Conservation (phyloP, 306 rosid species). For the Malus domestica region DNA sequence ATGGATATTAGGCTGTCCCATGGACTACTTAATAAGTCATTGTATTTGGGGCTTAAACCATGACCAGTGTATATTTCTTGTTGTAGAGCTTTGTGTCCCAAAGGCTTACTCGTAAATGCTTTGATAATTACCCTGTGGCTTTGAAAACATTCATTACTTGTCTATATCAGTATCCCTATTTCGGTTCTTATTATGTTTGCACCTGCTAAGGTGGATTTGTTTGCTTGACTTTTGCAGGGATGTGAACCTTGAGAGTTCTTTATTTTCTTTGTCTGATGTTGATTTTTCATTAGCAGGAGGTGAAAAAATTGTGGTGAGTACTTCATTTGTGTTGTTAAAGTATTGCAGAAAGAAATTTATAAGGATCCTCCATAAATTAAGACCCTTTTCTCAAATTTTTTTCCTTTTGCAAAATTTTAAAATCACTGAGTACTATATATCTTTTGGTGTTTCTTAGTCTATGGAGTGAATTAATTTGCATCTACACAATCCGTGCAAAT, state of each 20-base stretch:
- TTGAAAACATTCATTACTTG: not conserved
- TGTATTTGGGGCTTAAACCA: not conserved
- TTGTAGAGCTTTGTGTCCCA: not conserved
- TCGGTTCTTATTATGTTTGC: slow-evolving; percentile 6
- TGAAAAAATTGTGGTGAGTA: slow-evolving; percentile 68
- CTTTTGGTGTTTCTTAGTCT: not conserved
- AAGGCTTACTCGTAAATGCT: not conserved
- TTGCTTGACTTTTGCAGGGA: slow-evolving; percentile 39
- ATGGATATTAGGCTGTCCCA: not conserved
- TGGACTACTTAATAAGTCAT: not conserved
- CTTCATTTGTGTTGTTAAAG: not conserved
- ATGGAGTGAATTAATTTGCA: not conserved
- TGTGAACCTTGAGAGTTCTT: slow-evolving; percentile 33
- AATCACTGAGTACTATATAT: not conserved
- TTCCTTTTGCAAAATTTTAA: not conserved
- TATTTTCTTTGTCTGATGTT: slow-evolving; percentile 55
- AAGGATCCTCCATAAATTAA: not conserved
- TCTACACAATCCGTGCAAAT: not conserved
- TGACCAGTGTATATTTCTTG: not conserved
- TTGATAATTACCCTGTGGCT: not conserved
- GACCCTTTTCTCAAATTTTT: not conserved
- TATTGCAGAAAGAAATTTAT: not conserved
- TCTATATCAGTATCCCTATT: not conserved
- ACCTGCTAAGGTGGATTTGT: slow-evolving; percentile 3
- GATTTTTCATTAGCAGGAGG: slow-evolving; percentile 66